Base-by-base conservation (phyloP, 1,284 basidiomycete species). In the Melampsora americana region DNA sequence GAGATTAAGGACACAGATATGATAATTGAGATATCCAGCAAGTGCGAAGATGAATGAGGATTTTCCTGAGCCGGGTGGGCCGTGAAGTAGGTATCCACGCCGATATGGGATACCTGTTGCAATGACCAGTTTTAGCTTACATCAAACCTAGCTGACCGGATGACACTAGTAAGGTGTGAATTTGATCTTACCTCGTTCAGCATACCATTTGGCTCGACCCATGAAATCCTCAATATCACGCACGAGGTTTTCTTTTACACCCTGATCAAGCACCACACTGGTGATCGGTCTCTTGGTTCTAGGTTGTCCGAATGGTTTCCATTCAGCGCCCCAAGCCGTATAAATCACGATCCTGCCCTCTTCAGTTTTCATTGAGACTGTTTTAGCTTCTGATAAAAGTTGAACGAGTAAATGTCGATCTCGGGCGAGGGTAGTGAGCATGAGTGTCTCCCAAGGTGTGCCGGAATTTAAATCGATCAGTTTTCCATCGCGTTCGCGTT, bases 41-140 rank as follows among this genome's bases (percentile, higher is more conserved):
- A 99, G 87, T 3, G 96, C 95, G 83, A 97, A 95, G 79, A 99
- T 99, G 84, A 95, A 99, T 0, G 94, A 98, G 0, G 95, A 95
- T 84, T 99, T 99, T 73, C 96, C 96, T 0, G 93, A 96, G 26
- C 96, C 96, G 0, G 96, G 96, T 23, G 96, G 95, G 7, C 96
- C 96, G 81, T 99, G 89, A 14, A 99, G 85, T 20, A 99, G 87
- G 83, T 98, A 98, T 48, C 96, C 96, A 79, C 96, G 87, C 32
- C 96, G 89, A 82, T 99, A 99, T 0, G 96, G 96, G 77, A 99
- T 98, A 32, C 95, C 95, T 94, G 78, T n/a, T 2, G 16, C 32
- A 35, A 48, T 18, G 9, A n/a, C 46, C 46, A 64, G 5, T 23
- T 68, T 67, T n/a, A 50, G 72, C 46, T 78, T 66, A 79, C 64